Base-by-base conservation (phyloP, 2,329 filamentous ascomycete genomes). In the Colletotrichum ledebouriae region DNA sequence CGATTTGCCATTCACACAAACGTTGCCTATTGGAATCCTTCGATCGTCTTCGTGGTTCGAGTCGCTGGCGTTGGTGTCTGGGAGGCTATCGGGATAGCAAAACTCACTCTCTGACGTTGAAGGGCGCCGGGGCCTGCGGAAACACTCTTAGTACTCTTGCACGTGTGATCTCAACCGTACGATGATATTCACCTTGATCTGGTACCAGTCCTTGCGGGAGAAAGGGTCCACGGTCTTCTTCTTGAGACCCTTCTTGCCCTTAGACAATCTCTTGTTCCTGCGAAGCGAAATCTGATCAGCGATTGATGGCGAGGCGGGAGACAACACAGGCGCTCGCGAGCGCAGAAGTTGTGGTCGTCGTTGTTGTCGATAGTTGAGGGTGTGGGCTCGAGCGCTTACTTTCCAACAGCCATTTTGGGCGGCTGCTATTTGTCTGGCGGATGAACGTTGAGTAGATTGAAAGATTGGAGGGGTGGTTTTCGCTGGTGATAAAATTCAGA, bases 191-290 rank as follows among this genome's bases (percentile, higher is more conserved):
- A 93, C 92, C 91, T 98, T 98, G 86, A 99, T 91, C 80, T 92
- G 93, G 88, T 94, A 99, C 93, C 97, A 98, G 84, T 98, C 96
- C 90, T 99, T 99, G 83, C 95, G 93, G 80, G 94, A 90, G 89
- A 98, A 98, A 80, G 96, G 95, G 85, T 99, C 96, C 78, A 92
- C 87, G 80, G 94, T 95, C 88, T 95, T 95, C 95, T 99, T 98
- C 94, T 98, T 98, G 83, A 98, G 89, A 85, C 96, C 95, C 91
- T 99, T 99, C 94, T 98, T 99, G 88, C 96, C 96, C 91, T 99
- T 99, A 76, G 96, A 98, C 88, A 99, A 91, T 90, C 96, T 94
- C 94, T 99, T 99, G 92, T 99, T 99, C 93, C 92, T 94, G 77
- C 44, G 37, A 65, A 55, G 64, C 63, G 62, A 70, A 73, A 52